Evolutionary conservation across 345 rosid genomes (phyloP).

Genomic region (Cardamine chenopodiifolia): DNA sequence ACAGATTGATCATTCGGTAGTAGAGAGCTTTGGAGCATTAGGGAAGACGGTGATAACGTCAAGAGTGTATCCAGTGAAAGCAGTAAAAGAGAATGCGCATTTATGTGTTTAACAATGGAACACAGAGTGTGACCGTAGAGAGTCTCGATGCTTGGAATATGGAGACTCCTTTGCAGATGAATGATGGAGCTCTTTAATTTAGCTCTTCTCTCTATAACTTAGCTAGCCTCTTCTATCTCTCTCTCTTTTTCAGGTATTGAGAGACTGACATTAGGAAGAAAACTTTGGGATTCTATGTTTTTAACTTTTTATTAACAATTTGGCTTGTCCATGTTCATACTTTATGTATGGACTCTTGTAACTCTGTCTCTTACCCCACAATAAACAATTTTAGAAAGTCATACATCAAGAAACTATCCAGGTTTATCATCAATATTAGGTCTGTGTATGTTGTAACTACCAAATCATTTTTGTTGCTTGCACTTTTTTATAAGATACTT

Average conservation of each 20-base stretch:
- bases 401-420: no score
- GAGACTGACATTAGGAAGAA: neutral
- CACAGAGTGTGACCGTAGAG: slow-evolving; percentile 53
- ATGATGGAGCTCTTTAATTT: slow-evolving; percentile 28
- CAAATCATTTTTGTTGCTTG: no score
- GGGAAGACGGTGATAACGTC: slow-evolving; percentile 75
- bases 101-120: slow-evolving; percentile 80
- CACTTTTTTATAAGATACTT: no score
- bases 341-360: slow-evolving; percentile 11
- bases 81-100: slow-evolving; percentile 52
- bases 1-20: slow-evolving; percentile 75
- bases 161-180: slow-evolving; percentile 54
- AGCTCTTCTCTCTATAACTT: neutral
- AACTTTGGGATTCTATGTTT: neutral
- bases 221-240: neutral
- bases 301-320: neutral
- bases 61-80: slow-evolving; percentile 75
- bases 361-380: no score
- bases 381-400: no score
- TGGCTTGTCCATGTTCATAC: neutral
- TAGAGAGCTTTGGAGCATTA: slow-evolving; percentile 73
- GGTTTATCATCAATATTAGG: no score
- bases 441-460: no score
- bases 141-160: slow-evolving; percentile 78
- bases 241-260: neutral